Conservation (phyloP, 257 asterid species). For the Rauvolfia tetraphylla region DNA sequence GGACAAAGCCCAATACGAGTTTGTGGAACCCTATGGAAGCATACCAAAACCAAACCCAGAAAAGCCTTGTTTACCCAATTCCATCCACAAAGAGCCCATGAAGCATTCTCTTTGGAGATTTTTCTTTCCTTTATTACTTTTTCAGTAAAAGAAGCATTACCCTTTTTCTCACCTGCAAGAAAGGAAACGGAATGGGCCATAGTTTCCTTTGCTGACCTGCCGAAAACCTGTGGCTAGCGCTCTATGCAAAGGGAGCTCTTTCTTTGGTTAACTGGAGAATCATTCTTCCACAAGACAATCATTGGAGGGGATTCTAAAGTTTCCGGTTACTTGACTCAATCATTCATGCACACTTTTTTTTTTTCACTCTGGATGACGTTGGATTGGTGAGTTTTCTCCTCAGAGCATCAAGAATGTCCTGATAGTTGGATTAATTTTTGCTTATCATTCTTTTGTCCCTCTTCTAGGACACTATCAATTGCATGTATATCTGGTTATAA, state of each 20-base stretch:
- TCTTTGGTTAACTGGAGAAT: neutral
- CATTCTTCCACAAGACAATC: neutral
- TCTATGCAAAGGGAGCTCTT: too few relatives aligned
- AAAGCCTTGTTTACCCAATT: too few relatives aligned
- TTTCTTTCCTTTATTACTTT: too few relatives aligned
- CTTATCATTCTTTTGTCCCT: neutral
- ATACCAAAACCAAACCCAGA: too few relatives aligned
- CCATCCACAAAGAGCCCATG: too few relatives aligned
- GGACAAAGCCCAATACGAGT: too few relatives aligned
- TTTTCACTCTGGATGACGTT: neutral
- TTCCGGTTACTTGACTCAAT: neutral
- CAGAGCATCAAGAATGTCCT: neutral
- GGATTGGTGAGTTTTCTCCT: slow-evolving; percentile 4
- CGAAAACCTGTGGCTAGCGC: neutral
- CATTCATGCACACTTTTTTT: neutral
- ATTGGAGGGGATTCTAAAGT: neutral
- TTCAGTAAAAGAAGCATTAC: too few relatives aligned
- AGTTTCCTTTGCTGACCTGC: neutral
- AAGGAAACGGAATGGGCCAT: too few relatives aligned
- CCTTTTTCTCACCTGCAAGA: too few relatives aligned
- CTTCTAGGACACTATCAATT: too few relatives aligned
- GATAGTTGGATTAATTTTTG: neutral
- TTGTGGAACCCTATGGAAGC: too few relatives aligned
- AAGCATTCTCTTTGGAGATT: too few relatives aligned
- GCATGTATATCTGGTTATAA: neutral